phyloP scores from a whole-genome alignment of 805 yeast species.

The Metschnikowia baotianmanensis region DNA sequence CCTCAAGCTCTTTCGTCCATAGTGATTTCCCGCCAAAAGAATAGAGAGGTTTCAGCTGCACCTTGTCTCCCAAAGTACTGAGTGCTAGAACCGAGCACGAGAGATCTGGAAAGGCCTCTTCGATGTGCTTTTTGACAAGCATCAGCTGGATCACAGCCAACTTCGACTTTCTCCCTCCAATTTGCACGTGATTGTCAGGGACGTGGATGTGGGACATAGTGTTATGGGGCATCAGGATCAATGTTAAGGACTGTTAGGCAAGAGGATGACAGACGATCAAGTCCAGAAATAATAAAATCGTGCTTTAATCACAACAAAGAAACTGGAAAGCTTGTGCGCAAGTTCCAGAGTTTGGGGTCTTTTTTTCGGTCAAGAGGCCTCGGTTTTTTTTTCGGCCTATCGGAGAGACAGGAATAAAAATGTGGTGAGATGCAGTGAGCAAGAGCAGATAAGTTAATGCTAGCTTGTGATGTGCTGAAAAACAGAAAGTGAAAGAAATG shows the following conservation, averaged over 20 bases:
- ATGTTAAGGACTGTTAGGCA: neutral
- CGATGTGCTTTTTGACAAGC: slow-evolving; percentile 61
- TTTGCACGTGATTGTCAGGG: slow-evolving; percentile 38
- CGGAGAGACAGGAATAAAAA: slow-evolving; percentile 12
- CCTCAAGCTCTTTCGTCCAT: slow-evolving; percentile 96
- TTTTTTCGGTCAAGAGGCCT: neutral
- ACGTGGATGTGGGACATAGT: slow-evolving; percentile 23
- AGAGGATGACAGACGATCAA: slow-evolving; percentile 5
- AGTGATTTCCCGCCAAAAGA: slow-evolving; percentile 94
- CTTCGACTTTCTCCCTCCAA: slow-evolving; percentile 88
- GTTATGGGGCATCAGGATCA: slow-evolving; percentile 19
- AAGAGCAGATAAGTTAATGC: too few relatives aligned
- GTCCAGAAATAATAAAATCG: slow-evolving; percentile 2
- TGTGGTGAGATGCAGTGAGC: slow-evolving; percentile 2
- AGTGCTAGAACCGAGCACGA: slow-evolving; percentile 76
- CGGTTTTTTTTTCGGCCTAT: slow-evolving; percentile 12
- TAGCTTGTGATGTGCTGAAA: too few relatives aligned
- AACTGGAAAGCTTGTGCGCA: slow-evolving; percentile 4
- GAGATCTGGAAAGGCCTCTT: slow-evolving; percentile 57
- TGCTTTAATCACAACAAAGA: too few relatives aligned
- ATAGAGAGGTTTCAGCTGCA: slow-evolving; percentile 80
- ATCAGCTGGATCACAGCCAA: slow-evolving; percentile 87
- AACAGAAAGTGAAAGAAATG: too few relatives aligned
- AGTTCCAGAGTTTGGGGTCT: slow-evolving; percentile 1
- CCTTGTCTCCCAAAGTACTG: slow-evolving; percentile 87